A percentile compares a stretch with the other conserved stretches of the same genome.
phyloP scores from a whole-genome alignment of 768 basidiomycete genomes.

The Mycena kentingensis region DNA sequence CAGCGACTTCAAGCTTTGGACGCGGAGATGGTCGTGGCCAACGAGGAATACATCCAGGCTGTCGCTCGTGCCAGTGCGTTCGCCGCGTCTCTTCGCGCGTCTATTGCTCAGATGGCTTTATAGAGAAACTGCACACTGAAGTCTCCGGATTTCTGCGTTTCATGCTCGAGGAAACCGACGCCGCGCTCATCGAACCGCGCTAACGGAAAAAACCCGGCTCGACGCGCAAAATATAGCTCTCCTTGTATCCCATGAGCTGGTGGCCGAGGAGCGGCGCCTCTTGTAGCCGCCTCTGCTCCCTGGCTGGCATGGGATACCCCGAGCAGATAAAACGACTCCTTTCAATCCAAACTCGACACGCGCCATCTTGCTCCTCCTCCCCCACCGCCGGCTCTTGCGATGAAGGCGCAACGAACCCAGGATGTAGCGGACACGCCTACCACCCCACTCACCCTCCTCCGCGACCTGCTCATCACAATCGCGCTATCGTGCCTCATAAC shows the following conservation, averaged over 20 bases:
- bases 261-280: too few species aligned
- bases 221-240: too few species aligned
- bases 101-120: background rate
- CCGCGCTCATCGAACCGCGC: slow-evolving; percentile 25
- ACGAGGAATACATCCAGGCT: slow-evolving; percentile 73
- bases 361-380: too few species aligned
- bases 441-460: background rate
- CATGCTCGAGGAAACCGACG: slow-evolving; percentile 59
- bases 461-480: slow-evolving; percentile 1
- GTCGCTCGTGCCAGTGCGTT: slow-evolving; percentile 76
- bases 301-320: too few species aligned
- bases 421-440: too few species aligned
- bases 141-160: slow-evolving; percentile 57
- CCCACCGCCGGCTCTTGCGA: too few species aligned
- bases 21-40: slow-evolving; percentile 68
- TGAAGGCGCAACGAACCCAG: too few species aligned
- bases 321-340: too few species aligned
- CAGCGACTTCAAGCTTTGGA: slow-evolving; percentile 68
- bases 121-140: slow-evolving; percentile 63
- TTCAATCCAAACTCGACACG: too few species aligned
- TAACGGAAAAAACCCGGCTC: too few species aligned
- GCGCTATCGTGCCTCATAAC: slow-evolving; percentile 1
- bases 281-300: too few species aligned
- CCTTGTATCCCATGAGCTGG: too few species aligned
- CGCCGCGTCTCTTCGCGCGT: background rate